These are phyloP conservation scores for Boletus patriciae DNA, from an alignment of 768 basidiomycete genomes.

Conservation along the genomic window DNA sequence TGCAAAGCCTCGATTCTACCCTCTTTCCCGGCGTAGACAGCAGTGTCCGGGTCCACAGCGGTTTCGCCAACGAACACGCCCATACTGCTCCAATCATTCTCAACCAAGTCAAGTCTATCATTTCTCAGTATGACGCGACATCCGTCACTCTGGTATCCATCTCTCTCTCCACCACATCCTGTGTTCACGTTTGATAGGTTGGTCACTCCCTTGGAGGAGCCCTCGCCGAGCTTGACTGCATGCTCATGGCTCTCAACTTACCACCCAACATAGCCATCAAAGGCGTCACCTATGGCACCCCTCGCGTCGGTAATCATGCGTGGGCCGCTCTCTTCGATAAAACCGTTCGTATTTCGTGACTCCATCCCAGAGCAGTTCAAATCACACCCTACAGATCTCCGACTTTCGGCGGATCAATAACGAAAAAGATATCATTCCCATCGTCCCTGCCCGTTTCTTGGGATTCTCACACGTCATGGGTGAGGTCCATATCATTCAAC, in stretches of 20 bases:
- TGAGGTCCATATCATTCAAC: slow-evolving; percentile 45
- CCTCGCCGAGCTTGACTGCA: slow-evolving; percentile 50
- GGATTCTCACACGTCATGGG: slow-evolving; percentile 45
- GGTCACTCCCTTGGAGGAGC: slow-evolving; percentile 56
- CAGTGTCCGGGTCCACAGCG: slow-evolving; percentile 48
- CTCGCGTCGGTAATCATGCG: slow-evolving; percentile 30
- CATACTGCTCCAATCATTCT: slow-evolving; percentile 47
- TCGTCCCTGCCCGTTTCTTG: slow-evolving; percentile 51
- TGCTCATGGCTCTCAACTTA: slow-evolving; percentile 50
- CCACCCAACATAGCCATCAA: slow-evolving; percentile 36
- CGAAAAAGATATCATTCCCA: slow-evolving; percentile 51
- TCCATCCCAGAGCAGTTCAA: neutral
- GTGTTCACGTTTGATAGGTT: slow-evolving; percentile 26
- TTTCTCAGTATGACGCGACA: slow-evolving; percentile 38
- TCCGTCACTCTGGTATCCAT: slow-evolving; percentile 43
- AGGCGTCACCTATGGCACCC: slow-evolving; percentile 35
- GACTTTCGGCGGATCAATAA: slow-evolving; percentile 33
- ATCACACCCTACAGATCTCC: slow-evolving; percentile 13
- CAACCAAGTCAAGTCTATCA: slow-evolving; percentile 40
- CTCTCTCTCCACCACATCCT: neutral
- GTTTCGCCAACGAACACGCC: slow-evolving; percentile 54
- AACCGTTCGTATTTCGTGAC: slow-evolving; percentile 16
- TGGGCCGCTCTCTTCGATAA: slow-evolving; percentile 32
- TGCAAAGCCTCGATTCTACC: slow-evolving; percentile 39
- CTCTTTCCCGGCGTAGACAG: slow-evolving; percentile 57